Conservation (phyloP, 495 filamentous ascomycete genomes). For the Bryoglossum gracile region DNA sequence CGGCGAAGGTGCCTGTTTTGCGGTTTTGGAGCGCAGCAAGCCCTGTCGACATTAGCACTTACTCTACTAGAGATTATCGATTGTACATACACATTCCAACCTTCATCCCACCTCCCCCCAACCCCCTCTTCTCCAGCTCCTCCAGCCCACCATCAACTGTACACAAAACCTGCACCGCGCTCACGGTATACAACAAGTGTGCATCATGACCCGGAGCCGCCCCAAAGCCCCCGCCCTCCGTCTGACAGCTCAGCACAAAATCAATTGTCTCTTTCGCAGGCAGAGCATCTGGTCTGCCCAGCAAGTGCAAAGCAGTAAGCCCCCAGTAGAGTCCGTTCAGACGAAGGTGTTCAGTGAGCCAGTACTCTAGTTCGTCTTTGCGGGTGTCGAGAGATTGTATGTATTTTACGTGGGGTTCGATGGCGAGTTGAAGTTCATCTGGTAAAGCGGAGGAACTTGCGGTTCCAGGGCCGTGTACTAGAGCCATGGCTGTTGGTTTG, state of each 20-base stretch:
- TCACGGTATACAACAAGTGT: constrained; percentile 91
- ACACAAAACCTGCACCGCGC: constrained; percentile 84
- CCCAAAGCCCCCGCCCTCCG: constrained; percentile 82
- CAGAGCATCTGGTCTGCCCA: constrained; percentile 71
- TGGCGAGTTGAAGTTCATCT: constrained; percentile 55
- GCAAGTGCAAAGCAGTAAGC: constrained; percentile 76
- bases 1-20: constrained; percentile 77
- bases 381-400: constrained; percentile 87
- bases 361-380: constrained; percentile 92
- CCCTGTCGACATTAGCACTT: constrained; percentile 40
- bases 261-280: constrained; percentile 75
- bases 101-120: constrained; percentile 63
- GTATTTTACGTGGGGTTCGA: constrained; percentile 81
- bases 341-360: constrained; percentile 92
- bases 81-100: constrained; percentile 32
- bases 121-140: constrained; percentile 69
- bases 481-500: constrained; percentile 15
- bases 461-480: constrained; percentile 24
- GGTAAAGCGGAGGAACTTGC: constrained; percentile 17
- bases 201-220: constrained; percentile 91
- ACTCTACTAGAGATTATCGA: background rate
- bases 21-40: constrained; percentile 75
- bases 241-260: constrained; percentile 87
- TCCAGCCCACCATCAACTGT: constrained; percentile 70
- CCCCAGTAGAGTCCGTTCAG: constrained; percentile 97